Conservation (phyloP, 2,329 filamentous ascomycete genomes). For the Arthrobotrys sinensis region DNA sequence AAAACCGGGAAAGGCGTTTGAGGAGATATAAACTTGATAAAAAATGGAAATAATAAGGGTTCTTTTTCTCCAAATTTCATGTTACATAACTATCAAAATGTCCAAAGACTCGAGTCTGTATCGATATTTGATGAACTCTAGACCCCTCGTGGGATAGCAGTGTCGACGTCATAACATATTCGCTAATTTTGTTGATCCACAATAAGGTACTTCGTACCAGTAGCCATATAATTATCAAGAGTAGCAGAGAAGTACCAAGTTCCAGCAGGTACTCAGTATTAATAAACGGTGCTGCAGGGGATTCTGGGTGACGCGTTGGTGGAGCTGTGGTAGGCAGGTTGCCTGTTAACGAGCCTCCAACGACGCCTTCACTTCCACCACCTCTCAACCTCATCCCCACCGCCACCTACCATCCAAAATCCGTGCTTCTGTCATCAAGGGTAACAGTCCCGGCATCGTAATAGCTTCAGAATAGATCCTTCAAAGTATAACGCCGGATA, state of each 20-base stretch:
- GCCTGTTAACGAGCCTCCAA: slow-evolving; percentile 21
- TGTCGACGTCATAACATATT: too few relatives aligned
- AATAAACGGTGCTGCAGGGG: not conserved
- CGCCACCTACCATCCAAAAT: slow-evolving; percentile 12
- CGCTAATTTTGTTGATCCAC: not conserved
- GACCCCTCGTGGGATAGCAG: too few relatives aligned
- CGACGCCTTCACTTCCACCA: slow-evolving; percentile 25
- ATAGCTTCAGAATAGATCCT: not conserved
- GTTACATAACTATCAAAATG: not conserved
- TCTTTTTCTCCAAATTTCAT: slow-evolving; percentile 18
- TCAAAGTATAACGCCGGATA: not conserved
- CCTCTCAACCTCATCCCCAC: slow-evolving; percentile 4
- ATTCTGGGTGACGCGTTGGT: slow-evolving; percentile 27
- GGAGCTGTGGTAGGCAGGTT: slow-evolving; percentile 14
- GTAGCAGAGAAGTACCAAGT: too few relatives aligned
- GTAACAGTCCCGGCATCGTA: not conserved
- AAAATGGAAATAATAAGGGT: slow-evolving; percentile 41
- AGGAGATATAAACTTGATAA: slow-evolving; percentile 51
- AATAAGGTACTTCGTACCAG: too few relatives aligned
- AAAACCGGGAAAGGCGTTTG: slow-evolving; percentile 55
- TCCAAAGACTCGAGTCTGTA: not conserved
- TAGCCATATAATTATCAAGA: too few relatives aligned
- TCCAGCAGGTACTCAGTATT: too few relatives aligned
- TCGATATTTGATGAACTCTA: too few relatives aligned
- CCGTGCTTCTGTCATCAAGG: not conserved